Evolutionary conservation across 2,329 filamentous ascomycete species (phyloP).

Genomic region (Pseudocercospora crystallina): DNA sequence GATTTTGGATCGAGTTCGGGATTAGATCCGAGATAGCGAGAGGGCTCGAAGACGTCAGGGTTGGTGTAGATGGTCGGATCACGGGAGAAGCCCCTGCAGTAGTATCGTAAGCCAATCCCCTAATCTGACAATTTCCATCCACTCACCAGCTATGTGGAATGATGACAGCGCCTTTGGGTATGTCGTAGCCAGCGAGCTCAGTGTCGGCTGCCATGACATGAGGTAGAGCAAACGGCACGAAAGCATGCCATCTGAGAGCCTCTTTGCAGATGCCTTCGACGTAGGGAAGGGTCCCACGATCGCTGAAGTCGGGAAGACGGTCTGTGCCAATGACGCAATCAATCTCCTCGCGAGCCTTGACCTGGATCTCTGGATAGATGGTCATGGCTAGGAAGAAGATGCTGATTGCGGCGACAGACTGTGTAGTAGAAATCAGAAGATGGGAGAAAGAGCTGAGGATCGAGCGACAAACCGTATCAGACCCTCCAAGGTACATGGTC

Average conservation of each 20-base stretch:
- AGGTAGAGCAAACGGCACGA: slow-evolving; percentile 33
- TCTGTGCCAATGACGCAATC: slow-evolving; percentile 32
- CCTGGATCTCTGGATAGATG: slow-evolving; percentile 30
- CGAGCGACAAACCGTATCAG: slow-evolving; percentile 35
- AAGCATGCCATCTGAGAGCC: slow-evolving; percentile 36
- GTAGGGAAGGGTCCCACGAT: slow-evolving; percentile 36
- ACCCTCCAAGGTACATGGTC: slow-evolving; percentile 44
- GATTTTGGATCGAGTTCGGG: slow-evolving; percentile 22
- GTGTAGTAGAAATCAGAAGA: neutral
- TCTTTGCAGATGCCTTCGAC: slow-evolving; percentile 36
- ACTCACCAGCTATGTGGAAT: slow-evolving; percentile 40
- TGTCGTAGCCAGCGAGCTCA: slow-evolving; percentile 40
- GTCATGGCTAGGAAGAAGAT: slow-evolving; percentile 37
- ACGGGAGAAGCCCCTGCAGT: slow-evolving; percentile 4
- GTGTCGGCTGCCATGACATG: slow-evolving; percentile 46
- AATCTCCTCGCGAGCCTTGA: slow-evolving; percentile 35
- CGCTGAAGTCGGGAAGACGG: slow-evolving; percentile 31
- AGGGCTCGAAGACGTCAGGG: slow-evolving; percentile 19
- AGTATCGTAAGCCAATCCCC: too few species aligned
- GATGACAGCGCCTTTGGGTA: slow-evolving; percentile 43
- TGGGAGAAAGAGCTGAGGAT: neutral
- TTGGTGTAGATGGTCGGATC: slow-evolving; percentile 6
- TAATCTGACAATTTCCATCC: too few species aligned
- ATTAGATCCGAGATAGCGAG: slow-evolving; percentile 21
- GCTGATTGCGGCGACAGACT: slow-evolving; percentile 26